These are phyloP conservation scores for Periconia digitata DNA, from an alignment of 2,329 filamentous ascomycete species.

Conservation along the genomic window DNA sequence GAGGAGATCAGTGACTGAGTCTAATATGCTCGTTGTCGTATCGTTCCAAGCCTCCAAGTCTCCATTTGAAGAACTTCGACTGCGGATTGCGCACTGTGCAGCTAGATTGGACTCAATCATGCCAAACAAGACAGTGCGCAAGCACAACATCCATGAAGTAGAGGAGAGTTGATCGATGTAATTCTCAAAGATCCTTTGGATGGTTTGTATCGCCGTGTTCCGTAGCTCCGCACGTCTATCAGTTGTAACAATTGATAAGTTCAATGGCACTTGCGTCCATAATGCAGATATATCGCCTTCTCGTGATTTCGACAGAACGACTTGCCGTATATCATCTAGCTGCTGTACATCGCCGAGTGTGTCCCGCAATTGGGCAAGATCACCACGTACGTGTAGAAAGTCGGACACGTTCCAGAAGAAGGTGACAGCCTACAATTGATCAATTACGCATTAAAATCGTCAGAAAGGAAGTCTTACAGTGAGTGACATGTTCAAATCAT, in stretches of 20 bases:
- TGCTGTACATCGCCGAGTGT: conserved; percentile 17
- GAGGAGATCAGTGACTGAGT: conserved; percentile 57
- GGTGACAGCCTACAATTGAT: conserved; percentile 69
- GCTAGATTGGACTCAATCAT: conserved; percentile 66
- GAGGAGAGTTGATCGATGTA: conserved; percentile 79
- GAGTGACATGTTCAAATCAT: conserved; percentile 92
- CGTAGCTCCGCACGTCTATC: conserved; percentile 74
- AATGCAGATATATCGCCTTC: conserved; percentile 69
- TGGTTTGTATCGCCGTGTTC: conserved; percentile 86
- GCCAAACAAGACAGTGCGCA: conserved; percentile 78
- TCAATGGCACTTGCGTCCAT: conserved; percentile 75
- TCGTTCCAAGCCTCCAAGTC: conserved; percentile 40
- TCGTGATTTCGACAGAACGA: conserved; percentile 62
- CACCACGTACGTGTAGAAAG: conserved; percentile 64
- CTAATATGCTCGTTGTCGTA: conserved; percentile 43
- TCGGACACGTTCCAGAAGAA: conserved; percentile 97
- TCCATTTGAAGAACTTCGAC: conserved; percentile 15
- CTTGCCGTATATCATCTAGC: conserved; percentile 57
- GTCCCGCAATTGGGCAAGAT: conserved; percentile 37
- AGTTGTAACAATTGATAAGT: conserved; percentile 70
- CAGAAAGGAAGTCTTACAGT: conserved; percentile 60
- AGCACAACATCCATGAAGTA: conserved; percentile 80
- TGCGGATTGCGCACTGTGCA: conserved; percentile 23
- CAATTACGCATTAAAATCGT: background rate
- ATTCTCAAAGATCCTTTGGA: conserved; percentile 88